Evolutionary conservation across 768 basidiomycete species (phyloP), one percentile per base, ranked within the genome.

Genomic region (Royoungia palumana): DNA sequence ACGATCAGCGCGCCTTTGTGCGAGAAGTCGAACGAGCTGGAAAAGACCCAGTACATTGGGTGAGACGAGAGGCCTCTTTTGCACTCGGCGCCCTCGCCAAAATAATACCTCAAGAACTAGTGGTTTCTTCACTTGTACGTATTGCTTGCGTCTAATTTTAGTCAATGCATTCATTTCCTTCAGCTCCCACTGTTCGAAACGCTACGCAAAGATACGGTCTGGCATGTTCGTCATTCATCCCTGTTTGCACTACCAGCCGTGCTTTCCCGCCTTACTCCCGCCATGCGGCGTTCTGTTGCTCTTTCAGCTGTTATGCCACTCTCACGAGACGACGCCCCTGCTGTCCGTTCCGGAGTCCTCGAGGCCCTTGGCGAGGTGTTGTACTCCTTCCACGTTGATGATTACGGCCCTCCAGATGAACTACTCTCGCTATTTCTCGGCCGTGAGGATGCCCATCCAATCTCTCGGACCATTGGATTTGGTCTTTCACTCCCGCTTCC

Each of bases 301-400:
- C 65, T 91, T 46, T 75, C 81, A 39, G 83, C 85, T 0, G 70
- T 91, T 28, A 46, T 80, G 6, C 73, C 78, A 2, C 79, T 95
- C 20, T 76, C 82, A 16, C 65, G 64, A 21, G 91, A 94, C 64
- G 75, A 78, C 36, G 76, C 78, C 19, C 66, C 78, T 5, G 73
- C 78, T 16, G 92, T 96, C 21, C 85, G 90, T 19, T 79, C 79
- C 14, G 89, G 88, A 4, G 82, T 87, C 3, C 76, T 95, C 27
- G 94, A 96, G 62, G 78, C 89, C 19, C 76, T 96, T 6, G 94
- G 94, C 2, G 94, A 96, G 67, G 83, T 95, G 30, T 77, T 96
- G 47, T 82, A 88, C 63, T 81, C 89, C 12, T 97, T 97, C 66
- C 75, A 79, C 47, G 75, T 81, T 44, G 77, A 78, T 4, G 69